Base-by-base conservation (phyloP, 148 eudicot genomes). In the Vaccinium vitisidaea region DNA sequence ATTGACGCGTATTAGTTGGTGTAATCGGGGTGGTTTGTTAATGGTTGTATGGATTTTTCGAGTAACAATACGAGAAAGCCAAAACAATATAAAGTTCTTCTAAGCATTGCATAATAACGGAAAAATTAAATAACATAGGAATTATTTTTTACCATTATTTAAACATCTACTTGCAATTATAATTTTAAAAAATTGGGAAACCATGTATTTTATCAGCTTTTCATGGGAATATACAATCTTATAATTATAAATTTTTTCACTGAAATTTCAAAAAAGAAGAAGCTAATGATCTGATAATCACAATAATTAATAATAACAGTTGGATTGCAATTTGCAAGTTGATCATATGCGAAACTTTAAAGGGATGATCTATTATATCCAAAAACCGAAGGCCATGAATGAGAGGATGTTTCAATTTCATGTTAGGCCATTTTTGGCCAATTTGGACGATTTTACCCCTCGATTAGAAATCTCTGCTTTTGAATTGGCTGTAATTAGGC, bases 321-420 rank as follows among this genome's bases (percentile, higher is more conserved):
- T 71, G 76, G 76, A 30, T 30, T 30, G 32, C 32, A 30, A 71
- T 71, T 30, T 71, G 76, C 76, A 71, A 71, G 76, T 71, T 36
- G 76, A 71, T 36, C 76, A 71, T 25, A 70, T 70, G 46, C 76
- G 14, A 43, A 67, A 67, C 19, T 36, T 55, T 71, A 14, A 30
- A 30, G 48, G 76, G 76, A 71, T 32, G 36, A 36, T 21, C 76
- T 36, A 71, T n/a, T n/a, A 27, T 27, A 27, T 27, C 30, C 30
- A 27, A 27, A 27, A 27, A 27, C 30, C 30, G 0, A 27, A 27
- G 30, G 30, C 30, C 30, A 27, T 0, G 30, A 27, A 27, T 0
- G 30, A 27, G 30, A 27, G 30, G 30, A 27, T 0, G 0, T 27
- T 27, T 27, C 30, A 27, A 27, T 27, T 27, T 27, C 30, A 0